phyloP scores from a whole-genome alignment of 78 protist genomes.

The Dictyostelium brefeldianum region DNA sequence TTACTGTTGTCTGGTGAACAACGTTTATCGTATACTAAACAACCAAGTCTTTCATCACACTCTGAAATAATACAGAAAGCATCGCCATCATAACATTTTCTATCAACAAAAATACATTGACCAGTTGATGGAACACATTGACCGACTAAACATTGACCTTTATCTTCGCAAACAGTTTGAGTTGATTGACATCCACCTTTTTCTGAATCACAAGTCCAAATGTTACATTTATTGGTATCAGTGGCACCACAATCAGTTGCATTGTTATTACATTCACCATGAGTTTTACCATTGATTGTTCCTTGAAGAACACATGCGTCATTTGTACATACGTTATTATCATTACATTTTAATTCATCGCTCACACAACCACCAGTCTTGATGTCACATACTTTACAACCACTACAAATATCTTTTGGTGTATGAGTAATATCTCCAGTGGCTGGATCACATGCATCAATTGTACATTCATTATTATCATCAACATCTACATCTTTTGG shows the following conservation, averaged over 20 bases:
- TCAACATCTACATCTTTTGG: not conserved
- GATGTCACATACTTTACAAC: not conserved
- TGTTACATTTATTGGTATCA: slow-evolving; percentile 14
- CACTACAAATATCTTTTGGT: not conserved
- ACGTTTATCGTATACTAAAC: not conserved
- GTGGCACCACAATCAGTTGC: slow-evolving; percentile 24
- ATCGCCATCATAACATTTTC: slow-evolving; percentile 23
- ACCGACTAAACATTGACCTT: slow-evolving; percentile 29
- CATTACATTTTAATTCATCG: not conserved
- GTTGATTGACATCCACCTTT: slow-evolving; percentile 53
- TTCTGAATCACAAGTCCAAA: not conserved
- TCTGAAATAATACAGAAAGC: not conserved
- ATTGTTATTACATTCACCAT: slow-evolving; percentile 1
- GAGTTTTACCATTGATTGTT: not conserved
- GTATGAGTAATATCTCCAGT: not conserved
- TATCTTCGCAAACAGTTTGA: slow-evolving; percentile 28
- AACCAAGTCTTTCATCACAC: slow-evolving; percentile 49
- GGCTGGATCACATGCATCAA: not conserved
- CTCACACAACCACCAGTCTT: not conserved
- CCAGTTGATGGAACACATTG: slow-evolving; percentile 14
- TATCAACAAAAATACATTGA: not conserved
- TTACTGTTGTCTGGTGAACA: slow-evolving; percentile 29
- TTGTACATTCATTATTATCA: slow-evolving; percentile 24
- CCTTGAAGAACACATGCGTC: slow-evolving; percentile 7
- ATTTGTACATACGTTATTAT: slow-evolving; percentile 8